Percentiles rank a stretch among this genome's conserved stretches.
These are phyloP conservation scores for Solanum piurae DNA, from an alignment of 257 asterid species.

Conservation along the genomic window DNA sequence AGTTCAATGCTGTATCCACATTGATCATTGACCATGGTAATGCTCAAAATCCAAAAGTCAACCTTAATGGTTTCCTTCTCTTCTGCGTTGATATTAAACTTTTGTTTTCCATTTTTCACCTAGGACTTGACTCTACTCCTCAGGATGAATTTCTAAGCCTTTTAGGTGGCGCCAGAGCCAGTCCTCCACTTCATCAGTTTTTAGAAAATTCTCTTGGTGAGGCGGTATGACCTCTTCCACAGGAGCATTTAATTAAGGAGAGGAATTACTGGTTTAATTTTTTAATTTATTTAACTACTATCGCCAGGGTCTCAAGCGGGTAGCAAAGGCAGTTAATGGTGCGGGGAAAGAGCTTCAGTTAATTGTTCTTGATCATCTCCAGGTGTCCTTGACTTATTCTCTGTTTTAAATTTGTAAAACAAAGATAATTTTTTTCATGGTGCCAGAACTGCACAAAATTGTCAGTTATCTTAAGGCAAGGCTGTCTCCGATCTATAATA, in stretches of 20 bases:
- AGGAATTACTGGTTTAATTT: background rate
- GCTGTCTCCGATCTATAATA: background rate
- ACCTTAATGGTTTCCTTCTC: background rate
- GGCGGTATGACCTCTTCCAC: slow-evolving; percentile 40
- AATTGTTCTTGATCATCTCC: slow-evolving; percentile 72
- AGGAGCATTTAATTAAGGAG: background rate
- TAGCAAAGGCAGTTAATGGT: slow-evolving; percentile 64
- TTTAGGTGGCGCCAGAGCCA: slow-evolving; percentile 93
- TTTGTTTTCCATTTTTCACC: slow-evolving; percentile 9
- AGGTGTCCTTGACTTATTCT: slow-evolving; percentile 33
- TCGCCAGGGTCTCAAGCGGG: slow-evolving; percentile 76
- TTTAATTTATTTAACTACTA: slow-evolving; percentile 9
- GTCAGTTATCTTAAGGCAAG: background rate
- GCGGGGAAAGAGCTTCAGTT: slow-evolving; percentile 92
- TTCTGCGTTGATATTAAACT: slow-evolving; percentile 10
- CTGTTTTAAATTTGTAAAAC: background rate
- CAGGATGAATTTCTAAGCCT: slow-evolving; percentile 87
- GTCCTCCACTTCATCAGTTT: slow-evolving; percentile 95
- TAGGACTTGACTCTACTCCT: slow-evolving; percentile 84
- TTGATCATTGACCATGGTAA: slow-evolving; percentile 83
- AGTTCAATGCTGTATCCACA: slow-evolving; percentile 60
- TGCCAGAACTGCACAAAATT: background rate
- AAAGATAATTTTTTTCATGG: background rate
- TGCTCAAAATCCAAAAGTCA: background rate
- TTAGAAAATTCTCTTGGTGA: slow-evolving; percentile 93